Base-by-base conservation (phyloP, 2,329 filamentous ascomycete genomes). In the Microsporum audouinii region DNA sequence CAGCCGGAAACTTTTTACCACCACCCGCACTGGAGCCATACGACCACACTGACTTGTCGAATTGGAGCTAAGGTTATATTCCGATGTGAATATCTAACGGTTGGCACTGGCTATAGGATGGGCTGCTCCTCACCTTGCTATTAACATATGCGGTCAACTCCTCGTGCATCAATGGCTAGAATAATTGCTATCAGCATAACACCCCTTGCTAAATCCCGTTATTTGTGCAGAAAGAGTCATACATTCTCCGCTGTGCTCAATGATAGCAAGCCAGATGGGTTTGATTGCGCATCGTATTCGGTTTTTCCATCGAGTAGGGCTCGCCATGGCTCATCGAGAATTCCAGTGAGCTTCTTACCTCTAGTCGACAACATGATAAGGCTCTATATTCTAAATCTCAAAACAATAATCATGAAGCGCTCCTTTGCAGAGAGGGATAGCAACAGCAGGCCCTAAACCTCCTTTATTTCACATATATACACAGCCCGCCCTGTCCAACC, bases 21-120 rank as follows among this genome's bases (percentile, higher is more conserved):
- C 75, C 74, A 63, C 67, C 71, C 10, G 74, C 72, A 7, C 71
- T 72, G 58, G 73, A 72, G 38, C 71, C 70, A 65, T 80, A 80
- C 58, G 71, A 72, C 58, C 78, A 69, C 6, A 73, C 72, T 39
- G 69, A 62, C 14, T 68, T 51, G 17, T 69, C 67, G 31, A 76
- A 71, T 23, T 63, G 62, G 49, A 75, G 67, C 68, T 72, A 58
- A 4, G 27, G 23, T 17, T 2, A 27, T 49, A 38, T 14, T 33
- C 33, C 8, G 33, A 31, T 49, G 17, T 23, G 12, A 29, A 60
- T 29, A 39, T 5, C 7, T 5, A n/a, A 1, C 17, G 39, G 14
- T 14, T 8, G 45, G 14, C 10, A 39, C 10, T 61, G 6, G 38
- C 8, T 59, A 12, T 47, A 6, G 45, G 45, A 33, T n/a, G 6